Evolutionary conservation across 2,329 filamentous ascomycete genomes (phyloP).

Genomic region (Neofusicoccum kwambonambiense): DNA sequence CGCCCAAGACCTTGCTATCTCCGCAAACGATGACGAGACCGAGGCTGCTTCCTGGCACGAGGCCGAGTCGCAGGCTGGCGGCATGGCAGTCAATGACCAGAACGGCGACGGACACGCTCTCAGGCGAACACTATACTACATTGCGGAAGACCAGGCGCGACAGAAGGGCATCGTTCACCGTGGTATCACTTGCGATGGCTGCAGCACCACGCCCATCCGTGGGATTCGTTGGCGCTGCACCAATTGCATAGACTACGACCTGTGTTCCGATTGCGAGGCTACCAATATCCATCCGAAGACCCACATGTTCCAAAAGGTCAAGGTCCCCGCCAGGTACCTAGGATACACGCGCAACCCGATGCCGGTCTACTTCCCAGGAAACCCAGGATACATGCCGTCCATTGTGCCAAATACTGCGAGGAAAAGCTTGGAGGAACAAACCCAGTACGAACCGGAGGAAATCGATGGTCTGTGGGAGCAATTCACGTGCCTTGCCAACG

Average conservation of each 20-base stretch:
- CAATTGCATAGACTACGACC: conserved; percentile 93
- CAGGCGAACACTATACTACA: conserved; percentile 81
- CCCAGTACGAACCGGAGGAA: conserved; percentile 71
- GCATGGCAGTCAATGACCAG: conserved; percentile 40
- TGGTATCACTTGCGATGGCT: conserved; percentile 88
- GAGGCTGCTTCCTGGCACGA: conserved; percentile 29
- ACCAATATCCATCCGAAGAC: conserved; percentile 78
- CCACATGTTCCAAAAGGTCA: conserved; percentile 95
- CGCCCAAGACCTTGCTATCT: background rate
- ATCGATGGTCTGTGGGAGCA: conserved; percentile 95
- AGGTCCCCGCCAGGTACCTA: conserved; percentile 81
- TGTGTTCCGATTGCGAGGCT: conserved; percentile 88
- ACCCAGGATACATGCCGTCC: conserved; percentile 69
- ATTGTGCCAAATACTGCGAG: conserved; percentile 67
- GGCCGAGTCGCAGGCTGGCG: background rate
- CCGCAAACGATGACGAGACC: conserved; percentile 19
- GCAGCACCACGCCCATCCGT: conserved; percentile 82
- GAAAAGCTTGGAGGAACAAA: conserved; percentile 53
- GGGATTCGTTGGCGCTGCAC: conserved; percentile 92
- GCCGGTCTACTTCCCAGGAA: conserved; percentile 84
- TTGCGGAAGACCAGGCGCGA: conserved; percentile 88
- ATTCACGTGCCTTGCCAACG: conserved; percentile 89
- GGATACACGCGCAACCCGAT: conserved; percentile 74
- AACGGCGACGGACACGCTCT: conserved; percentile 69
- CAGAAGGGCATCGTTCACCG: conserved; percentile 88